A percentile compares a stretch with the other conserved stretches of the same genome.
Conservation (phyloP, 108 stramenopile genomes). For the Fistulifera pelliculosa region DNA sequence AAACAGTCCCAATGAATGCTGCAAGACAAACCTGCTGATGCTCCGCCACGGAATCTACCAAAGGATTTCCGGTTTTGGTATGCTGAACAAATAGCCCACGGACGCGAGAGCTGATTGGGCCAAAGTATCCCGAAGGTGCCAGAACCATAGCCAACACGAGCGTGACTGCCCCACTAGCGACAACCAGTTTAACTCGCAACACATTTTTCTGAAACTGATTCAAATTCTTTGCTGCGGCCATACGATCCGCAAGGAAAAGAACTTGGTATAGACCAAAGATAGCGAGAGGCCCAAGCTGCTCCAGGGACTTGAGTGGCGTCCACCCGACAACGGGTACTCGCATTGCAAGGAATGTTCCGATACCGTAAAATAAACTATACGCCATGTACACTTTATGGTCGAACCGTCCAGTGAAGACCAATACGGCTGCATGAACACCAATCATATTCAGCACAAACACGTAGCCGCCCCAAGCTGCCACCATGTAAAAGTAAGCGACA, state of each 20-base stretch:
- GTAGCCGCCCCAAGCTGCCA: conserved; percentile 96
- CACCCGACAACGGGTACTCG: conserved; percentile 89
- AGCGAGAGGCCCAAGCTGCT: conserved; percentile 69
- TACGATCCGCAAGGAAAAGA: conserved; percentile 57
- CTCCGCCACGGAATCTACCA: conserved; percentile 91
- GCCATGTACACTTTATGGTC: conserved; percentile 74
- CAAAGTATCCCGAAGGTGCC: conserved; percentile 92
- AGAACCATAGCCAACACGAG: conserved; percentile 36
- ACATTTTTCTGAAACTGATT: conserved; percentile 18
- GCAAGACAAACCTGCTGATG: conserved; percentile 66
- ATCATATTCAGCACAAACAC: conserved; percentile 97
- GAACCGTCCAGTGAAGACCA: conserved; percentile 84
- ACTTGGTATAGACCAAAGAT: conserved; percentile 74
- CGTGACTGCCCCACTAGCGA: conserved; percentile 22
- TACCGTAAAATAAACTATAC: conserved; percentile 87
- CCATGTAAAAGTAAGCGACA: conserved; percentile 91
- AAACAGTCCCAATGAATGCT: no score
- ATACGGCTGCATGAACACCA: conserved; percentile 80
- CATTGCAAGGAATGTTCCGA: conserved; percentile 91
- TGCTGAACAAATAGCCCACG: conserved; percentile 86
- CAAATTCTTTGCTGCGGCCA: conserved; percentile 37
- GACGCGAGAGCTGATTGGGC: conserved; percentile 74
- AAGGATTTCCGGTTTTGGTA: conserved; percentile 87
- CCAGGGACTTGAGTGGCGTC: conserved; percentile 82
- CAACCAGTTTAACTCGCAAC: conserved; percentile 38